phyloP scores from a whole-genome alignment of 1,139 yeast species.

The Taphrina populina region DNA sequence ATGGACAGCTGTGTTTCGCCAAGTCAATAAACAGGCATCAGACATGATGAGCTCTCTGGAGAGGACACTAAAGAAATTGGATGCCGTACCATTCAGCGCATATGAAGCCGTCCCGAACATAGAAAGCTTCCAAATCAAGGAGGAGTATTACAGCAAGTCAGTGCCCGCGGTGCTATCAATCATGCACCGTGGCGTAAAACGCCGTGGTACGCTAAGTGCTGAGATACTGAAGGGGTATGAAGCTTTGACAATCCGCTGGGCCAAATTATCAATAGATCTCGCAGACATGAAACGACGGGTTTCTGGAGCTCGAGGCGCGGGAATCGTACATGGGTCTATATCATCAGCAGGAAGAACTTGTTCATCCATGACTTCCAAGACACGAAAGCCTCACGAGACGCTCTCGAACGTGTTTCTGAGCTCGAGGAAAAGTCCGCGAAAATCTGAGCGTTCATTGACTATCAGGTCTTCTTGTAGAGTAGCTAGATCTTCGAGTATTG shows the following conservation, averaged over 20 bases:
- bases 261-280: not conserved
- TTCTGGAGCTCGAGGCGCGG: constrained; percentile 13
- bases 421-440: too few species aligned
- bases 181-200: constrained; percentile 23
- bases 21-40: constrained; percentile 23
- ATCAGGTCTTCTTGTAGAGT: too few species aligned
- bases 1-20: constrained; percentile 31
- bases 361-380: too few species aligned
- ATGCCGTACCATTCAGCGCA: constrained; percentile 1
- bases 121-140: constrained; percentile 12
- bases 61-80: constrained; percentile 13
- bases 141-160: constrained; percentile 28
- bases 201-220: constrained; percentile 21
- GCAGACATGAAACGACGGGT: constrained; percentile 7
- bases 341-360: too few species aligned
- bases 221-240: constrained; percentile 26
- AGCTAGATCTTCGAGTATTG: too few species aligned
- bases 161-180: constrained; percentile 29
- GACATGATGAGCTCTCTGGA: constrained; percentile 31
- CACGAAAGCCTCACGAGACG: too few species aligned
- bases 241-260: constrained; percentile 15
- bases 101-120: constrained; percentile 3
- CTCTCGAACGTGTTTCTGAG: too few species aligned
- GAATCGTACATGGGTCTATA: constrained; percentile 10
- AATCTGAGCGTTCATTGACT: too few species aligned